Conservation (phyloP, 169 alveolate genomes). For the Eimeria necatrix region DNA sequence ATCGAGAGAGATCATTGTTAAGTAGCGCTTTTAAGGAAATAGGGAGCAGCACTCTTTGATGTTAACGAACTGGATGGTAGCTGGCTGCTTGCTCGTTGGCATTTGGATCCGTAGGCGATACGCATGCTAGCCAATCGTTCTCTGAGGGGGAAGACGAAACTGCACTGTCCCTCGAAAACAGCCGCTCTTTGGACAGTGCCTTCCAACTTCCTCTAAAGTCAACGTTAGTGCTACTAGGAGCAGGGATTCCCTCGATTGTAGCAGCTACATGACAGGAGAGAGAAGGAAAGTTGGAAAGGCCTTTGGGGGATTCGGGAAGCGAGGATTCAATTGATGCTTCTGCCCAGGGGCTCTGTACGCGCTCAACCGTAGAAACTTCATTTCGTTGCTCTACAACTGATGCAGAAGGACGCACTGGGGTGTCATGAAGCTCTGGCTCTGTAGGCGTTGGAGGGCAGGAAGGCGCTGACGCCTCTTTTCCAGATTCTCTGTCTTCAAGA, state of each 20-base stretch:
- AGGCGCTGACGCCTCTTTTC: too few relatives aligned
- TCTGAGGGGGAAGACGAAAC: constrained; percentile 56
- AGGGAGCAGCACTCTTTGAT: too few relatives aligned
- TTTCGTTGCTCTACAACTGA: background rate
- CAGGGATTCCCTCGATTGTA: constrained; percentile 12
- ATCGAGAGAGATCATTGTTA: too few relatives aligned
- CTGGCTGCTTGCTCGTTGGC: background rate
- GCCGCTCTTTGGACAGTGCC: background rate
- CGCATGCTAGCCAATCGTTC: constrained; percentile 61
- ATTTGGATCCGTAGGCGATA: constrained; percentile 41
- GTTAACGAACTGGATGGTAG: too few relatives aligned
- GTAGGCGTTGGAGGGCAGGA: too few relatives aligned
- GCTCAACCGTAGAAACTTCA: background rate
- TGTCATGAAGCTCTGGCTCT: too few relatives aligned
- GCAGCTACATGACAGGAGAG: constrained; percentile 67
- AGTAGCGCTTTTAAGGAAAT: too few relatives aligned
- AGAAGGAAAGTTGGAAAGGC: constrained; percentile 52
- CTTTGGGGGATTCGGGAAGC: constrained; percentile 59
- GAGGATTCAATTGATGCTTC: constrained; percentile 65
- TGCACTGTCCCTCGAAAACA: background rate
- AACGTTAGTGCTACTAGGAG: background rate
- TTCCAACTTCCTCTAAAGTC: constrained; percentile 9
- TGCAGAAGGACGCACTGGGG: background rate
- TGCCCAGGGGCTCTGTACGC: constrained; percentile 45
- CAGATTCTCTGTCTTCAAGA: too few relatives aligned